A percentile compares a stretch with the other conserved stretches of the same genome.
These are phyloP conservation scores for Blepharisma stoltei DNA, from an alignment of 73 alveolate species.

Conservation along the genomic window DNA sequence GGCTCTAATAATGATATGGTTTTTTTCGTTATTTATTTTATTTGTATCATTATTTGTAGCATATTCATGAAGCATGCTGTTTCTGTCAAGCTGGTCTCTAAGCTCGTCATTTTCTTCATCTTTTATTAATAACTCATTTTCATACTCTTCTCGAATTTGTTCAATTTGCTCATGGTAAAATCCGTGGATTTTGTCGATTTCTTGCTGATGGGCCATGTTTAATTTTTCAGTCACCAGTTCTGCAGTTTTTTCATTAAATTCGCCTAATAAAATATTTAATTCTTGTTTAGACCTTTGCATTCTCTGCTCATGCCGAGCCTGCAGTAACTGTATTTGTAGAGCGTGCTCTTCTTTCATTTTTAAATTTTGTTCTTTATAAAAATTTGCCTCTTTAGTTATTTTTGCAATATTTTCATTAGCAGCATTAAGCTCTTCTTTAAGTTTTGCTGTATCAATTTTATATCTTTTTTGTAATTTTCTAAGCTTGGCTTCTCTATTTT, in stretches of 20 bases:
- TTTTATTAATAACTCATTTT: neutral
- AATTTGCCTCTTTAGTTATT: neutral
- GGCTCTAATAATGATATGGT: no score
- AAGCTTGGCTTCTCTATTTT: neutral
- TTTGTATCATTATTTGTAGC: no score
- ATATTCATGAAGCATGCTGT: no score
- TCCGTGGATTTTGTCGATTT: slow-evolving; percentile 6
- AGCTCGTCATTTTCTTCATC: neutral
- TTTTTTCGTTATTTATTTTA: no score
- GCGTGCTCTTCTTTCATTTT: slow-evolving; percentile 16
- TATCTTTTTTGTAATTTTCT: slow-evolving; percentile 19
- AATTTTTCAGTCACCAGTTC: neutral
- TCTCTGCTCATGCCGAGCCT: slow-evolving; percentile 24
- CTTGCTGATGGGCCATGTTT: neutral
- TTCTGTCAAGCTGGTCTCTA: no score
- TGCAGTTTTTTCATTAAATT: neutral
- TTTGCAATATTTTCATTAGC: neutral
- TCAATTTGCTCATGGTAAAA: slow-evolving; percentile 1
- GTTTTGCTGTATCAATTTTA: neutral
- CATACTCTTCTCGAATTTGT: neutral
- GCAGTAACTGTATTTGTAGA: slow-evolving; percentile 8
- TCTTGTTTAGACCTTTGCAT: neutral
- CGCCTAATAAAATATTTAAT: neutral
- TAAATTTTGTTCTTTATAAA: neutral
- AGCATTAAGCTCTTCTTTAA: neutral